These are phyloP conservation scores for Jackrogersella multiformis DNA, from an alignment of 495 filamentous ascomycete genomes.

Conservation along the genomic window DNA sequence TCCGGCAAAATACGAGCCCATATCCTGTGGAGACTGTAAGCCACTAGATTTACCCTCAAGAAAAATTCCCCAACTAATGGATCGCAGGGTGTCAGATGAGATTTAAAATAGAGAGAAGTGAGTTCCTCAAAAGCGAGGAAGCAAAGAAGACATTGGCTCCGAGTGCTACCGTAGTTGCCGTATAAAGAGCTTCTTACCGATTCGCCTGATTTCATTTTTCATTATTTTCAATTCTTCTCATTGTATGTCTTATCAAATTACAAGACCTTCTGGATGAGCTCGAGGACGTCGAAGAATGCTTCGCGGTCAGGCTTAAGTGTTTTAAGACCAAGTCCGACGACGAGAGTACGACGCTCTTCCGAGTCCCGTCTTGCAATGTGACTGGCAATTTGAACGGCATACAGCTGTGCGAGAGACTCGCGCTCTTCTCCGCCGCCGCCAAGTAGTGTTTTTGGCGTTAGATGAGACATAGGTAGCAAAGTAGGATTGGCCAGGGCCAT, in stretches of 20 bases:
- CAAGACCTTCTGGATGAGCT: conserved; percentile 73
- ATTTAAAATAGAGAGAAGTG: conserved; percentile 49
- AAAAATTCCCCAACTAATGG: conserved; percentile 6
- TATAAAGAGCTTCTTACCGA: conserved; percentile 1
- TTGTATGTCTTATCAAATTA: conserved; percentile 31
- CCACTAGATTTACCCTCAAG: neutral
- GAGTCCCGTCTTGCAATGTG: conserved; percentile 75
- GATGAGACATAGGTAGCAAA: conserved; percentile 75
- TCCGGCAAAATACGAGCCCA: conserved; percentile 65
- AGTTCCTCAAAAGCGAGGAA: conserved; percentile 44
- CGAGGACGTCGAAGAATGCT: conserved; percentile 83
- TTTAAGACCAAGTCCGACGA: conserved; percentile 83
- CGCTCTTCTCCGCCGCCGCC: conserved; percentile 83
- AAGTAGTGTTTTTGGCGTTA: conserved; percentile 88
- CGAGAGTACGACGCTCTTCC: conserved; percentile 78
- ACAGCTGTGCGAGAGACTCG: conserved; percentile 85
- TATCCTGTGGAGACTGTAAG: conserved; percentile 61
- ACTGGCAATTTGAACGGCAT: conserved; percentile 87
- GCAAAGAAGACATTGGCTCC: conserved; percentile 41
- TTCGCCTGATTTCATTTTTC: neutral
- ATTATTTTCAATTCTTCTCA: conserved; percentile 1
- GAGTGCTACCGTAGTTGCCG: conserved; percentile 49
- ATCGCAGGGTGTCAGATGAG: conserved; percentile 52
- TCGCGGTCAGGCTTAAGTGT: conserved; percentile 70
- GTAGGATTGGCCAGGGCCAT: conserved; percentile 62